phyloP scores from a whole-genome alignment of 257 asterid species.

The Asclepias syriaca region DNA sequence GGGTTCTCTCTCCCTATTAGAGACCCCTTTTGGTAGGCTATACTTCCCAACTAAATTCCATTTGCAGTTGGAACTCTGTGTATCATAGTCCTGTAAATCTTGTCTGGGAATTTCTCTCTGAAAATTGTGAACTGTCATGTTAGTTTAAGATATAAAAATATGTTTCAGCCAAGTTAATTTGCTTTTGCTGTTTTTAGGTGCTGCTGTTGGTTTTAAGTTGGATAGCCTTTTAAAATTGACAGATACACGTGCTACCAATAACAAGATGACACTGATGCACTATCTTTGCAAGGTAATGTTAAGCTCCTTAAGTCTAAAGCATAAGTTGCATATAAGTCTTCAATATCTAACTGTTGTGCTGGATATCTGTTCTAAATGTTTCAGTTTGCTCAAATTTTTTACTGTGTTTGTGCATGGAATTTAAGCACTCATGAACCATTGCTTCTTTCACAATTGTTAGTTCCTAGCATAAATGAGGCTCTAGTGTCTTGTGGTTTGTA shows the following conservation, averaged over 20 bases:
- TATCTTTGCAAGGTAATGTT: constrained; percentile 89
- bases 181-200: constrained; percentile 32
- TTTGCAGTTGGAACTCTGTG: not conserved
- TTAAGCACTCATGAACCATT: not conserved
- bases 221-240: constrained; percentile 96
- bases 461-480: not conserved
- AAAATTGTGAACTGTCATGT: not conserved
- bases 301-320: not conserved
- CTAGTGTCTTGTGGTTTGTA: not conserved
- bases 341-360: not conserved
- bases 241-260: constrained; percentile 94
- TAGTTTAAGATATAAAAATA: not conserved
- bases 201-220: constrained; percentile 97
- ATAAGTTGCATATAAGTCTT: not conserved
- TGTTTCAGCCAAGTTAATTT: not conserved
- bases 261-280: constrained; percentile 97
- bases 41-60: not conserved
- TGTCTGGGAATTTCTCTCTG: not conserved
- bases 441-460: not conserved
- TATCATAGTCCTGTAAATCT: not conserved
- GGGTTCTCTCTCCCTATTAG: not conserved
- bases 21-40: not conserved
- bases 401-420: not conserved
- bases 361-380: not conserved
- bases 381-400: not conserved